Conservation (phyloP, 805 yeast species). For the Suhomyces tanzawaensis region DNA sequence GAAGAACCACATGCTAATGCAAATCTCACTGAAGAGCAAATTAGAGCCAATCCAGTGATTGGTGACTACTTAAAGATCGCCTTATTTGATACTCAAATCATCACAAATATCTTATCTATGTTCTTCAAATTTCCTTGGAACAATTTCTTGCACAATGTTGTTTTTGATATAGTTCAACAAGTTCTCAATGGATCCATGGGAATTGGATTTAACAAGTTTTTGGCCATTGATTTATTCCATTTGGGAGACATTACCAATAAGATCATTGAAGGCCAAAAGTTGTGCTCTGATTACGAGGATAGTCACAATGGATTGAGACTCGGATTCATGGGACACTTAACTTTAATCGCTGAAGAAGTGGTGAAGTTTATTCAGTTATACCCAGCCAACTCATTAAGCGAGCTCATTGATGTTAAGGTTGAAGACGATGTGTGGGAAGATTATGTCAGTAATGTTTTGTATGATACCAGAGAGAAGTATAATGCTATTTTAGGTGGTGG, state of each 20-base stretch:
- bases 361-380: constrained; percentile 29
- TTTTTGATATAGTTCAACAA: constrained; percentile 47
- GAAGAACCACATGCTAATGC: constrained; percentile 46
- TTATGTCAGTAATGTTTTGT: constrained; percentile 78
- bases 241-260: constrained; percentile 41
- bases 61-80: constrained; percentile 44
- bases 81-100: constrained; percentile 42
- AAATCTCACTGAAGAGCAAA: constrained; percentile 41
- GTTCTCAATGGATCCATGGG: constrained; percentile 48
- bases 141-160: constrained; percentile 46
- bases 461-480: constrained; percentile 89
- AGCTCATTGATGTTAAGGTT: constrained; percentile 35
- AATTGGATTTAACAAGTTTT: constrained; percentile 46
- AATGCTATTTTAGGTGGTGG: constrained; percentile 91
- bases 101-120: constrained; percentile 41
- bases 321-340: constrained; percentile 33
- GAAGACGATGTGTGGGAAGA: constrained; percentile 63
- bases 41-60: constrained; percentile 41
- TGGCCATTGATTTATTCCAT: constrained; percentile 59
- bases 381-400: constrained; percentile 37
- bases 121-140: constrained; percentile 49
- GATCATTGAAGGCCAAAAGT: constrained; percentile 46
- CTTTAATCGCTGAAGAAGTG: constrained; percentile 31
- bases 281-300: constrained; percentile 25
- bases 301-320: constrained; percentile 25